A percentile compares a stretch with the other conserved stretches of the same genome.
Evolutionary conservation across 2,329 filamentous ascomycete species (phyloP).

Genomic region (Eutypella sp.): DNA sequence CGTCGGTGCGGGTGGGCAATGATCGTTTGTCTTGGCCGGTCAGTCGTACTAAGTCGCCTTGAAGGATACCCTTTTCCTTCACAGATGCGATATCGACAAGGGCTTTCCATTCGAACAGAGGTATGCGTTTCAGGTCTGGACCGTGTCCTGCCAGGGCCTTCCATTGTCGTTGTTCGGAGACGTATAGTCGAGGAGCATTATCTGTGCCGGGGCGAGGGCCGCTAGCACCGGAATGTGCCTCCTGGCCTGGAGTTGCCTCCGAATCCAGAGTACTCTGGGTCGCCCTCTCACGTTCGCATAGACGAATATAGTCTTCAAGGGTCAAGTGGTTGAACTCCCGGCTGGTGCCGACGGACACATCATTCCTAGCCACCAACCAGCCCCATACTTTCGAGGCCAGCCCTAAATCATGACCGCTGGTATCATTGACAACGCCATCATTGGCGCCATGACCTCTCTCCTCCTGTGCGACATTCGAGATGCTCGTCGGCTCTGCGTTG

Average conservation of each 20-base stretch:
- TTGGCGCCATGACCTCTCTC: conserved; percentile 1
- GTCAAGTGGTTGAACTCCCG: conserved; percentile 32
- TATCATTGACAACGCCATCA: conserved; percentile 1
- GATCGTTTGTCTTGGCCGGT: conserved; percentile 60
- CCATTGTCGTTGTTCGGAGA: conserved; percentile 55
- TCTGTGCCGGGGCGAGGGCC: neutral
- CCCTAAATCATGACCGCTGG: conserved; percentile 20
- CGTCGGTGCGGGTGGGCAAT: conserved; percentile 56
- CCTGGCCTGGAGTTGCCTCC: conserved; percentile 2
- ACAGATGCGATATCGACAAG: conserved; percentile 53
- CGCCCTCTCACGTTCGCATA: conserved; percentile 28
- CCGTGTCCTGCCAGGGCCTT: conserved; percentile 54
- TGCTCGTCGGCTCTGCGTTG: neutral
- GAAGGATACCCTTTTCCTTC: conserved; percentile 51
- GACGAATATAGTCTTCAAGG: conserved; percentile 34
- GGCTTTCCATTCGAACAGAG: conserved; percentile 54
- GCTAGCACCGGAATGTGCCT: conserved; percentile 2
- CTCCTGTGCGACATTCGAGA: neutral
- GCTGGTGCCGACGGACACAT: conserved; percentile 34
- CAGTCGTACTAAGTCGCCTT: conserved; percentile 53
- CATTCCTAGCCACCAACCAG: conserved; percentile 34
- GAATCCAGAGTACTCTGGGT: neutral
- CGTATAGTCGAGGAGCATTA: conserved; percentile 33
- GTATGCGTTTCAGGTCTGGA: conserved; percentile 53
- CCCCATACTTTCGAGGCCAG: conserved; percentile 37